Evolutionary conservation across 176 grass and related monocot species (phyloP).

Genomic region (Musa schizocarpa): DNA sequence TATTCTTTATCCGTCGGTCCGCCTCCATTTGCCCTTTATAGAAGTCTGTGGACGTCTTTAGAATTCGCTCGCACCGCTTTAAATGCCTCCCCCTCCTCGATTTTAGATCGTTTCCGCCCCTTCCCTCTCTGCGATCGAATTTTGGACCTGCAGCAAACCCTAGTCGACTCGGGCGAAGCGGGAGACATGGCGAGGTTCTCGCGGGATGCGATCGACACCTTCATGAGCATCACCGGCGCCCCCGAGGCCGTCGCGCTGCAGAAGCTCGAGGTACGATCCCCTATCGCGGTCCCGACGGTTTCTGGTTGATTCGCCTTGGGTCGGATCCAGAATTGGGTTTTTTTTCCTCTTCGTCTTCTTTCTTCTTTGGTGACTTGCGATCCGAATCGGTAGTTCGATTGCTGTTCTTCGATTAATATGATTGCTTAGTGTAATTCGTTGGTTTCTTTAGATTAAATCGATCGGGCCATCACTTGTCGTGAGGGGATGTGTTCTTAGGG

Average conservation of each 20-base stretch:
- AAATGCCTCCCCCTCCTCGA: no score
- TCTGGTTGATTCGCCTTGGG: not conserved
- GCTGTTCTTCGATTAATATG: not conserved
- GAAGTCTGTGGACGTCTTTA: no score
- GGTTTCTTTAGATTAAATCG: not conserved
- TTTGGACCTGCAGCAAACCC: not conserved
- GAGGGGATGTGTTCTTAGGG: not conserved
- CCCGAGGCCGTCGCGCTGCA: slow-evolving; percentile 47
- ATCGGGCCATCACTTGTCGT: not conserved
- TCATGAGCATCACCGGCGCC: slow-evolving; percentile 74
- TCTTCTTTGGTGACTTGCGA: not conserved
- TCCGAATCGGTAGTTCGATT: not conserved
- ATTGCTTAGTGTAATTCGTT: no score
- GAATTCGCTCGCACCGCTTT: no score
- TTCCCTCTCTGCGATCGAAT: not conserved
- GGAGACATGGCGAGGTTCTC: slow-evolving; percentile 39
- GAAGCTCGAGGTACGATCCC: slow-evolving; percentile 57
- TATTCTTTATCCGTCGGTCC: no score
- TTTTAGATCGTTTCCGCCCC: no score
- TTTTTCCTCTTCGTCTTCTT: not conserved
- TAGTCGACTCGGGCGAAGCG: not conserved
- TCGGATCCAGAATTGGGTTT: not conserved
- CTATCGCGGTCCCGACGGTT: not conserved
- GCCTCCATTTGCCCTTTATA: no score
- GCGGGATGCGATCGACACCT: slow-evolving; percentile 81